These are phyloP conservation scores for Pleurotus eryngii DNA, from an alignment of 768 basidiomycete species.

Conservation along the genomic window DNA sequence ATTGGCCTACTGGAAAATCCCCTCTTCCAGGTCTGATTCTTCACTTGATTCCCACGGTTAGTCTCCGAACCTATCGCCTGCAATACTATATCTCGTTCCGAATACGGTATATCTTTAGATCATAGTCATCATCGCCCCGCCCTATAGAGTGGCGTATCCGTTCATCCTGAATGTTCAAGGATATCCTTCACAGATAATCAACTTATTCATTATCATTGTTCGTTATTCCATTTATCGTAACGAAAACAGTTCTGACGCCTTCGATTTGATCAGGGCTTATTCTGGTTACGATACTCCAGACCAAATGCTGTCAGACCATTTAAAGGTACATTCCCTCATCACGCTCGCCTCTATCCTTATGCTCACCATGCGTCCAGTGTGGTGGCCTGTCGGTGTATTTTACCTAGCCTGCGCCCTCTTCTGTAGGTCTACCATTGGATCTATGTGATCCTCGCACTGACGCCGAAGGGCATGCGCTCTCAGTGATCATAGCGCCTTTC, in stretches of 20 bases:
- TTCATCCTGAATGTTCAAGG: conserved; percentile 59
- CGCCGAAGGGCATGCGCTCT: not conserved
- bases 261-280: conserved; percentile 37
- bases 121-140: conserved; percentile 54
- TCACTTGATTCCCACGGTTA: conserved; percentile 49
- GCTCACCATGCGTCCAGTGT: conserved; percentile 31
- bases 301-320: conserved; percentile 48
- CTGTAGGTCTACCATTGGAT: conserved; percentile 30
- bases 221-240: conserved; percentile 12
- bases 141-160: conserved; percentile 49
- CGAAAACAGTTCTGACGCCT: not conserved
- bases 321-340: conserved; percentile 34
- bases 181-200: conserved; percentile 53
- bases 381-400: conserved; percentile 53
- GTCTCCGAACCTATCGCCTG: too few relatives aligned
- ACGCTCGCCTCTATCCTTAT: not conserved
- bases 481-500: conserved; percentile 56
- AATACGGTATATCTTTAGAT: not conserved
- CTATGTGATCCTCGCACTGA: too few relatives aligned
- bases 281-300: conserved; percentile 51
- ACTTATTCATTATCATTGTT: conserved; percentile 53
- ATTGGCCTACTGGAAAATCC: conserved; percentile 57
- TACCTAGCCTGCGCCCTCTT: conserved; percentile 49
- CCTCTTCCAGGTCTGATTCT: conserved; percentile 55
- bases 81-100: too few relatives aligned